Evolutionary conservation across 176 grass and related monocot genomes (phyloP), one percentile per base, ranked within the genome.

Genomic region (Calamus simplicifolius): DNA sequence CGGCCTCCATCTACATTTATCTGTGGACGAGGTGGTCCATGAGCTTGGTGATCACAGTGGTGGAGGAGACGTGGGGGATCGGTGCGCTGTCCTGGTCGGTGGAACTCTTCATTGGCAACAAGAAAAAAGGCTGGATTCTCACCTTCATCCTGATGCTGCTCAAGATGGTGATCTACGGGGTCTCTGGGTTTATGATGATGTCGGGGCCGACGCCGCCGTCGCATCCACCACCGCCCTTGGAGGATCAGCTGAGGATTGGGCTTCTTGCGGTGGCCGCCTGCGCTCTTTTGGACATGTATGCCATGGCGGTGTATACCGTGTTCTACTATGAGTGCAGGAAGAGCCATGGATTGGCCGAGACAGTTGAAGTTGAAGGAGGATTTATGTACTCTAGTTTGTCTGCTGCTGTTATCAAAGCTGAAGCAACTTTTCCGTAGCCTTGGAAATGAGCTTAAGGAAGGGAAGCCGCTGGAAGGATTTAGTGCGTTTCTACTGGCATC

Each of bases 31-130:
- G 78, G 65, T 81, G 78, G 78, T 52, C 58, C 13, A 75, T 75
- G 71, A 73, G 71, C 52, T 56, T 81, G 64, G 71, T 75, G 25
- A 70, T 81, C 49, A 53, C 65, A 2, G 51, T 43, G 3, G 65
- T 70, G 3, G 78, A 81, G 56, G 71, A 81, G 35, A 81, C 78
- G 1, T 81, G 78, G 78, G 78, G 78, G 18, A 81, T 81, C 25
- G 78, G 78, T 4, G 78, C 78, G 5, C 78, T 81, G 31, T 81
- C 78, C 5, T 75, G 71, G 78, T 81, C 78, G 15, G 78, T 81
- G 8, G 78, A 75, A 52, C 57, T 81, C 52, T 81, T 75, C 58
- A 51, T 75, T 2, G 78, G 71, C 8, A 81, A 81, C 78, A 75
- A 74, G 50, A 29, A 25, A 50, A n/a, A 54, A 7, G 78, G 78